Conservation (phyloP, 78 protist genomes). For the Dictyostelium brefeldianum region DNA sequence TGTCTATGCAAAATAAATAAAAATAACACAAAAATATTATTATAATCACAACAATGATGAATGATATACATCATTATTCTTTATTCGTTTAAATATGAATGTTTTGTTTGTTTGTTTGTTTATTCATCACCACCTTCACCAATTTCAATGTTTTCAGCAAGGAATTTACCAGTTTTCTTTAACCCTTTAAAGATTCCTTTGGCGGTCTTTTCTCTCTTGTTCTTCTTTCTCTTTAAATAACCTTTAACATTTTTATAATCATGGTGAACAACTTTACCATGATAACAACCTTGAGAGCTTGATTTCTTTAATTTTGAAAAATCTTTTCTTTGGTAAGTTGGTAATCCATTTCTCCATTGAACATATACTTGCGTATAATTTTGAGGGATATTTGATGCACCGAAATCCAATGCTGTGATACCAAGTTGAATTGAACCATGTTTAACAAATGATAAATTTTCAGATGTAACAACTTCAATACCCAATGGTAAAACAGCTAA, state of each 20-base stretch:
- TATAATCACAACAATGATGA: no score
- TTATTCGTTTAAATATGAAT: no score
- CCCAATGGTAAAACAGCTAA: constrained; percentile 31
- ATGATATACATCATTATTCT: not conserved
- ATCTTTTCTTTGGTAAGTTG: not conserved
- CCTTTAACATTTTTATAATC: constrained; percentile 21
- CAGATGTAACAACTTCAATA: constrained; percentile 29
- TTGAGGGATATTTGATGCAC: constrained; percentile 24
- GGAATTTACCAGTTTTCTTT: not conserved
- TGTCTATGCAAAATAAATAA: not conserved
- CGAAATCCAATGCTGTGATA: constrained; percentile 30
- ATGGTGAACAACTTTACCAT: not conserved
- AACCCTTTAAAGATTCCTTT: not conserved
- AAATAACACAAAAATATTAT: not conserved
- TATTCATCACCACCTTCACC: not conserved
- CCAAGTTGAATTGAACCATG: constrained; percentile 43
- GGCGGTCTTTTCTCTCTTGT: not conserved
- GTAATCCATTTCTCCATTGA: constrained; percentile 4
- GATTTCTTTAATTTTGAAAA: not conserved
- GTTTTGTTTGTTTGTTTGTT: not conserved
- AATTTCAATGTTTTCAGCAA: not conserved
- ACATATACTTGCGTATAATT: constrained; percentile 20
- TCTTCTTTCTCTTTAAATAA: constrained; percentile 20
- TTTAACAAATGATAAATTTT: constrained; percentile 19
- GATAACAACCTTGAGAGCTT: not conserved